Conservation (phyloP, 805 yeast genomes). For the Starmerella tilneyi region DNA sequence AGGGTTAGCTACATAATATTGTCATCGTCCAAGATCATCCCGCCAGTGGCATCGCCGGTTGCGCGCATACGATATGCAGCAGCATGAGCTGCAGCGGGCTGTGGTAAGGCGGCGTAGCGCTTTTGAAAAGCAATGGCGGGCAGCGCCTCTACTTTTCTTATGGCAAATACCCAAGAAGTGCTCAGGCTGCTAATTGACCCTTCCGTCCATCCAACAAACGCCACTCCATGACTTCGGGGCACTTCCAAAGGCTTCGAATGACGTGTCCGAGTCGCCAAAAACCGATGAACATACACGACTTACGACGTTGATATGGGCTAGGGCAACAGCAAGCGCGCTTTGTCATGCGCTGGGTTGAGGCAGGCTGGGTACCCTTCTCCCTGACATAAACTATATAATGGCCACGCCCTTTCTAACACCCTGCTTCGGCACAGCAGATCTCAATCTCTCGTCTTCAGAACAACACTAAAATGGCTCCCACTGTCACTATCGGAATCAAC, state of each 20-base stretch:
- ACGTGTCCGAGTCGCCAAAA: slow-evolving; percentile 7
- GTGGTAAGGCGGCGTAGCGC: not conserved
- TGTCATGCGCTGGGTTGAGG: slow-evolving; percentile 1
- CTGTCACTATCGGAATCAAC: slow-evolving; percentile 71
- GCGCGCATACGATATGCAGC: slow-evolving; percentile 9
- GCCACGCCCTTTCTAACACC: too few relatives aligned
- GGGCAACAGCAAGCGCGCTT: slow-evolving; percentile 5
- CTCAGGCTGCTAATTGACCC: not conserved
- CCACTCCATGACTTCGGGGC: not conserved
- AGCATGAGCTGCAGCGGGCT: not conserved
- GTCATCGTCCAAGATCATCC: too few relatives aligned
- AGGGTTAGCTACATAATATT: not conserved
- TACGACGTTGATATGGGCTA: slow-evolving; percentile 8
- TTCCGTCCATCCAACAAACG: not conserved
- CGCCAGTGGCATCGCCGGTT: slow-evolving; percentile 2
- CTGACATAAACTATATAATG: slow-evolving; percentile 1
- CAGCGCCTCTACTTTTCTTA: not conserved
- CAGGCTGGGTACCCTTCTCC: not conserved
- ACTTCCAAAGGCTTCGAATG: slow-evolving; percentile 3
- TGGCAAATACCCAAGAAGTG: not conserved
- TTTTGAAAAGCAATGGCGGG: not conserved
- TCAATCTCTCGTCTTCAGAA: not conserved
- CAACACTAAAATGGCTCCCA: slow-evolving; percentile 27
- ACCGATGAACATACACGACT: slow-evolving; percentile 6
- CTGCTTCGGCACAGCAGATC: not conserved